These are phyloP conservation scores for Ambrosiella xylebori DNA, from an alignment of 2,329 filamentous ascomycete species.

Conservation along the genomic window DNA sequence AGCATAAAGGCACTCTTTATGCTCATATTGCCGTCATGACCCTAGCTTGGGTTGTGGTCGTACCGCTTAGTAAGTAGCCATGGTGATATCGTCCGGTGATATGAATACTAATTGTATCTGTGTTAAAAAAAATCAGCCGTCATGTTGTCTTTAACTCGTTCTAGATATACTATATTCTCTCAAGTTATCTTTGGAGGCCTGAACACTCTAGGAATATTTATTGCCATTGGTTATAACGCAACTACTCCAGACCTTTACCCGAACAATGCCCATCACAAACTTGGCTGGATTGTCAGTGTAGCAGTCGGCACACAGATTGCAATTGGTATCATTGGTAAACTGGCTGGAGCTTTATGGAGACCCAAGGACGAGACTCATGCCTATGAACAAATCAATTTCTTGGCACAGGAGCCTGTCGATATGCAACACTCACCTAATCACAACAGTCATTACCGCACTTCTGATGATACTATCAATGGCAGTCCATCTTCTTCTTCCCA, in stretches of 20 bases:
- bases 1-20: conserved; percentile 40
- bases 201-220: conserved; percentile 46
- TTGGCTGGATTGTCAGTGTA: conserved; percentile 71
- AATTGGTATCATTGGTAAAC: conserved; percentile 46
- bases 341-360: conserved; percentile 25
- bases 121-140: conserved; percentile 36
- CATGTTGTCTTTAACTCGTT: conserved; percentile 71
- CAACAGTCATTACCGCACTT: conserved; percentile 35
- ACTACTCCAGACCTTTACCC: conserved; percentile 74
- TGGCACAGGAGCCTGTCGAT: background rate
- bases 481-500: conserved; percentile 55
- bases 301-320: conserved; percentile 52
- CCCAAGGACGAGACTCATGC: conserved; percentile 7
- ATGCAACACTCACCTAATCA: conserved; percentile 17
- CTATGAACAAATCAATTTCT: conserved; percentile 7
- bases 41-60: conserved; percentile 51
- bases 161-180: conserved; percentile 49
- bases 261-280: conserved; percentile 73
- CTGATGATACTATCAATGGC: conserved; percentile 57
- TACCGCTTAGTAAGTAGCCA: conserved; percentile 50
- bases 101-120: background rate
- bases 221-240: conserved; percentile 57
- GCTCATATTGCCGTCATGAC: conserved; percentile 56
- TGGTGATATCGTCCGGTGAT: background rate
- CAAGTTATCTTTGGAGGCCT: conserved; percentile 51